Base-by-base conservation (phyloP, 768 basidiomycete genomes). In the Lentinula boryana region DNA sequence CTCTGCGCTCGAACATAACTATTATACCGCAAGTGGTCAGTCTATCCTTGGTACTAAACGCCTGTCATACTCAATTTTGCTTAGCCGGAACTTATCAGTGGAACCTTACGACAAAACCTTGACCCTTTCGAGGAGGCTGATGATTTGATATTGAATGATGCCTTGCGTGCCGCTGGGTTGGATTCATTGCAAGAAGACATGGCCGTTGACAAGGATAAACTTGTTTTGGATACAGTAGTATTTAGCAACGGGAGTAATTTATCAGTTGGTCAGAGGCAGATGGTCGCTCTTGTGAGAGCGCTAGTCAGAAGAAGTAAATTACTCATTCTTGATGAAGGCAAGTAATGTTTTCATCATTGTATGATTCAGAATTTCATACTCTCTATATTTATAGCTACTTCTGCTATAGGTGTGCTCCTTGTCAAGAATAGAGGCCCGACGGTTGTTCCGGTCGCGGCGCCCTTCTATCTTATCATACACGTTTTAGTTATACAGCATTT, bases 261-360 rank as follows among this genome's bases (percentile, higher is more conserved):
- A 68, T 86, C 84, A 1, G 83, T 86, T 54, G 88, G 89, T 21
- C 87, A 90, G 66, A 69, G 87, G 9, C 88, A 90, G 64, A 70
- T 86, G 40, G 80, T 86, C 49, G 81, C 84, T 3, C 79, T 86
- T 76, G 84, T 85, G 1, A 76, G 84, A 16, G 84, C 85, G 0
- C 69, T 86, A 23, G 69, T 85, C 32, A 71, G 81, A 15, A 74
- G 77, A 21, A 83, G 79, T 64, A 67, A 77, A 33, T 73, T 85
- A 58, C 77, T 86, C 54, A 77, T 85, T 46, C 73, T 85, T 33
- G 85, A 84, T 56, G 84, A 86, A 62, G 84, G 84, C 41, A 79
- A 79, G 57, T 79, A 61, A 81, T 33, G 21, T 6, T 36, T 53
- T 52, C 21, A 27, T 56, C 18, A 15, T 13, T 32, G 33, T 10